Conservation (phyloP, 129 eudicot genomes). For the Heracleum sosnowskyi region DNA sequence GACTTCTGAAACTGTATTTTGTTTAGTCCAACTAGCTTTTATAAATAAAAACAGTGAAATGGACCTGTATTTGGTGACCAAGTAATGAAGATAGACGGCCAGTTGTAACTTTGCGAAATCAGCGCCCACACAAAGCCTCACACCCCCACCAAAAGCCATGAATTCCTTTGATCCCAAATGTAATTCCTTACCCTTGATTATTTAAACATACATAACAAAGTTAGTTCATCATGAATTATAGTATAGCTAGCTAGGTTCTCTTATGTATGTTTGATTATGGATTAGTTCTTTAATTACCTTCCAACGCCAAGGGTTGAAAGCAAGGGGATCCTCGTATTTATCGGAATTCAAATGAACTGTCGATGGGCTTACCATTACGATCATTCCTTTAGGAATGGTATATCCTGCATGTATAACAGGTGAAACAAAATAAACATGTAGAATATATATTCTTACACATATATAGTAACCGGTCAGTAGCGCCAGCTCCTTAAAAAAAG, state of each 20-base stretch:
- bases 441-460: too few relatives aligned
- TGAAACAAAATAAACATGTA: not conserved
- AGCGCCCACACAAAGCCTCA: conserved; percentile 14
- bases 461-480: not conserved
- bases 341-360: conserved; percentile 25
- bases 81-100: not conserved
- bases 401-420: conserved; percentile 16
- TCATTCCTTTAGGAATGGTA: conserved; percentile 38
- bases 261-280: not conserved
- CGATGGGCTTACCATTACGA: conserved; percentile 25
- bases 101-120: conserved; percentile 6
- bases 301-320: conserved; percentile 40
- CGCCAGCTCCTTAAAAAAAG: too few relatives aligned
- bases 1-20: not conserved
- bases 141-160: conserved; percentile 13
- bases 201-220: not conserved
- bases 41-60: not conserved
- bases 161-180: conserved; percentile 8
- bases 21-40: not conserved
- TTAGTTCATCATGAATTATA: not conserved
- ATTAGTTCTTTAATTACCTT: conserved; percentile 16
- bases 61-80: conserved; percentile 4
- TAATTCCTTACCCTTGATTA: conserved; percentile 8
- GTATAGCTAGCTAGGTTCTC: not conserved
- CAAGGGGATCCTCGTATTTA: conserved; percentile 28